phyloP scores from a whole-genome alignment of 2,329 filamentous ascomycete genomes.

The Alternaria sp. region DNA sequence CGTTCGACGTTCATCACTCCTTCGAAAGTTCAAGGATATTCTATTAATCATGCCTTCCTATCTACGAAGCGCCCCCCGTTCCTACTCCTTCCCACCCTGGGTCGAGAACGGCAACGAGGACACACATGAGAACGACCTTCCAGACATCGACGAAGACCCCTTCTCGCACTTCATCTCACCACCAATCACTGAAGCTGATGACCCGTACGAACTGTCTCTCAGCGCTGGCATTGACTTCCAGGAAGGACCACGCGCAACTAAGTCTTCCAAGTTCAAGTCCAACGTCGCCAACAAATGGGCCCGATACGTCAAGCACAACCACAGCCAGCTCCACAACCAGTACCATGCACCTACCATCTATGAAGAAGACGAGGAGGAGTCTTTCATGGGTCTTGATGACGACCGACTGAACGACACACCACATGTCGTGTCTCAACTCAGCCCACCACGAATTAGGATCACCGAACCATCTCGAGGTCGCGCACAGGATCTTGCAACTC shows the following conservation, averaged over 20 bases:
- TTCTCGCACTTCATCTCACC: conserved; percentile 55
- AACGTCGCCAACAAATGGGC: conserved; percentile 53
- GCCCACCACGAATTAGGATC: conserved; percentile 37
- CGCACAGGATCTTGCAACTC: conserved; percentile 47
- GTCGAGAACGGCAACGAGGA: conserved; percentile 40
- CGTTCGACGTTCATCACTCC: conserved; percentile 30
- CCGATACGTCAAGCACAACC: conserved; percentile 51
- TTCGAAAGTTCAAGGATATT: conserved; percentile 36
- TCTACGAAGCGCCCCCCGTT: conserved; percentile 37
- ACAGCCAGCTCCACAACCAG: conserved; percentile 41
- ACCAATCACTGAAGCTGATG: conserved; percentile 53
- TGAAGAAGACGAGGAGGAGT: conserved; percentile 49
- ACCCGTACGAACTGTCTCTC: conserved; percentile 50
- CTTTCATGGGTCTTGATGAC: conserved; percentile 51
- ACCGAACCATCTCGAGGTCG: conserved; percentile 49
- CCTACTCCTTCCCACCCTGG: conserved; percentile 49
- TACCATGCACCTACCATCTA: conserved; percentile 42
- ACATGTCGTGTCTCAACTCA: conserved; percentile 41
- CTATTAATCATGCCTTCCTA: conserved; percentile 48
- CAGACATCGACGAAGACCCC: conserved; percentile 55
- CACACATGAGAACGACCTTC: conserved; percentile 33
- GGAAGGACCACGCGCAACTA: conserved; percentile 41
- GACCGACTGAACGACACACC: conserved; percentile 44
- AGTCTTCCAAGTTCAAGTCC: conserved; percentile 51
- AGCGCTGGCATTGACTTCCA: conserved; percentile 51